Evolutionary conservation across 768 basidiomycete species (phyloP).

Genomic region (Podaxis sp.): DNA sequence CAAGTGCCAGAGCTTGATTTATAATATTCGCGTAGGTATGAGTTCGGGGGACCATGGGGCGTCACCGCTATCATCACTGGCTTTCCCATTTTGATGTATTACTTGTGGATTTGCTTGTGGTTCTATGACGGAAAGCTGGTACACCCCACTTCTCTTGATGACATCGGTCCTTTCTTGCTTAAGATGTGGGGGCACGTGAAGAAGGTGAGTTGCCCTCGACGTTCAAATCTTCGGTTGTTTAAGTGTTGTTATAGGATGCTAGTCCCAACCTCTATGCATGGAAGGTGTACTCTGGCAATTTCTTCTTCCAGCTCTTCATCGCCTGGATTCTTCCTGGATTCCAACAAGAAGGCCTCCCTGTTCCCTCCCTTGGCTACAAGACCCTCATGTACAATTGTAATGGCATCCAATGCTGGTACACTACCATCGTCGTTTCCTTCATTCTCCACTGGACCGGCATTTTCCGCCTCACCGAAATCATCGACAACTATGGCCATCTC

Average conservation of each 20-base stretch:
- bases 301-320: slow-evolving; percentile 85
- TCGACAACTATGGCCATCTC: slow-evolving; percentile 93
- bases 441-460: slow-evolving; percentile 72
- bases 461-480: slow-evolving; percentile 91
- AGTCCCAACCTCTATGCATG: slow-evolving; percentile 85
- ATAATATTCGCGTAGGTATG: slow-evolving; percentile 53
- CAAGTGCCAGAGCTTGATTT: slow-evolving; percentile 5
- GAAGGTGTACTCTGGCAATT: slow-evolving; percentile 86
- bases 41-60: slow-evolving; percentile 94
- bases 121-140: slow-evolving; percentile 89
- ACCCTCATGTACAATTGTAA: slow-evolving; percentile 97
- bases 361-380: slow-evolving; percentile 90
- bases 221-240: neutral
- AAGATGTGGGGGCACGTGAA: slow-evolving; percentile 85
- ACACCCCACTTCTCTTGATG: slow-evolving; percentile 60
- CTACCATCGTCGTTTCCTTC: slow-evolving; percentile 71
- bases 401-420: slow-evolving; percentile 80
- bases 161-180: slow-evolving; percentile 71
- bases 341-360: slow-evolving; percentile 91
- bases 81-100: slow-evolving; percentile 96
- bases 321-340: slow-evolving; percentile 91
- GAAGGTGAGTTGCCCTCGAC: slow-evolving; percentile 43
- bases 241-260: slow-evolving; percentile 62
- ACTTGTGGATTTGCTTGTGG: slow-evolving; percentile 96
- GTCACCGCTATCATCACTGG: slow-evolving; percentile 90